Base-by-base conservation (phyloP, 768 basidiomycete species). In the Lactarius evosmus region DNA sequence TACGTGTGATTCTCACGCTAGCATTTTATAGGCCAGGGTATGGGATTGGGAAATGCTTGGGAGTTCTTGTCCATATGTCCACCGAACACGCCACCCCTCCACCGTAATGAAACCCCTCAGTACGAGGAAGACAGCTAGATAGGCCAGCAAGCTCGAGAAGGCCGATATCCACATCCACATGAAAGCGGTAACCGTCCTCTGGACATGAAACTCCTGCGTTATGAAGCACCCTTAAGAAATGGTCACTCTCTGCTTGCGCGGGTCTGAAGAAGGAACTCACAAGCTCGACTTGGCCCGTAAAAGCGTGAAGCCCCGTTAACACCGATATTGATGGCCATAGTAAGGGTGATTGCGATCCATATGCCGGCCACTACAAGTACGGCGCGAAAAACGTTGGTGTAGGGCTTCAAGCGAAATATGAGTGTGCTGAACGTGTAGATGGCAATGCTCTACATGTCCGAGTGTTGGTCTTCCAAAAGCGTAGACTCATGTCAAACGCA, bases 141-240 rank as follows among this genome's bases (percentile, higher is more conserved):
- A 83, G 7, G 82, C 73, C 16, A 79, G 58, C 38, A 79, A 53
- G 72, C 80, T 79, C 14, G 75, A 52, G 33, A 79, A 68, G 2
- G 76, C 79, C 0, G 82, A 72, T 4, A 78, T 58, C 82, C 83
- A 84, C 44, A 82, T 71, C 80, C 81, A 83, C 19, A 80, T 60
- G 62, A 83, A 84, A 61, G 82, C 82, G 3, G 81, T 74, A 9
- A 75, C 75, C 17, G 83, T 78, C 51, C 75, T 75, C 63, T 82
- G 77, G 4, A 69, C 69, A 14, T 64, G 63, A 65, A 73, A 80
- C 0, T 72, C 61, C 5, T 69, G 44, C 3, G 66, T 64, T 44
- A 84, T 83, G 82, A 82, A 83, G 66, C 83, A 83, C 83, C 82
- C 81, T 82, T 65, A 4, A 17, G 22, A n/a, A 44, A 33, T 5